A percentile compares a stretch with the other conserved stretches of the same genome.
Evolutionary conservation across 306 rosid genomes (phyloP).

Genomic region (Glycine soja): DNA sequence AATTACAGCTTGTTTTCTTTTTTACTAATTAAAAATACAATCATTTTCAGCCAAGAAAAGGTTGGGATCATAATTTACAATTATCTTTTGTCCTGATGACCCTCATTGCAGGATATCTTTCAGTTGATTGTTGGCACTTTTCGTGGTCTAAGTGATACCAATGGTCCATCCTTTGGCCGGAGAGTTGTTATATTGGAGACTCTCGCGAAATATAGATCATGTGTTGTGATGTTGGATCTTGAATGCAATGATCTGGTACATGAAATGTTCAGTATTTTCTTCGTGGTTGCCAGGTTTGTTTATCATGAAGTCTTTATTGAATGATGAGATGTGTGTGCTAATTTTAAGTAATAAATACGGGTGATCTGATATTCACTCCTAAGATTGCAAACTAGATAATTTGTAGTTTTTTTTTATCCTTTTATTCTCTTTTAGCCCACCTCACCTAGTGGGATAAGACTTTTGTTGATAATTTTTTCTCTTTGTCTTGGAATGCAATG

Average conservation of each 20-base stretch:
- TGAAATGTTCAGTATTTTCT: conserved; percentile 90
- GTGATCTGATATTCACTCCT: conserved; percentile 33
- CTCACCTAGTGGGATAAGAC: too few relatives aligned
- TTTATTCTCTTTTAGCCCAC: too few relatives aligned
- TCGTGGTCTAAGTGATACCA: conserved; percentile 85
- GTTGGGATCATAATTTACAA: conserved; percentile 33
- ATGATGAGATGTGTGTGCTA: background rate
- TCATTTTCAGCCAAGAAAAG: background rate
- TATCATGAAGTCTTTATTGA: conserved; percentile 30
- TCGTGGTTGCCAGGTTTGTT: conserved; percentile 89
- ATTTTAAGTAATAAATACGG: conserved; percentile 15
- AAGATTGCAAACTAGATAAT: conserved; percentile 17
- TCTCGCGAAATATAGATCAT: conserved; percentile 95
- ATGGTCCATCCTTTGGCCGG: conserved; percentile 94
- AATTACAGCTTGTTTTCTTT: conserved; percentile 23
- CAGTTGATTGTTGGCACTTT: conserved; percentile 87
- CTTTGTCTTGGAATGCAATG: conserved; percentile 30
- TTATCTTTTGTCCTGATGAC: conserved; percentile 45
- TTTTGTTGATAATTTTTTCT: background rate
- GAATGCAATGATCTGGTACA: conserved; percentile 94
- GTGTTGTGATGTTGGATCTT: conserved; percentile 99
- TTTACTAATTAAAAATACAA: conserved; percentile 29
- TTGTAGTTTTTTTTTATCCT: background rate
- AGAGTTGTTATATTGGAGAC: conserved; percentile 98
- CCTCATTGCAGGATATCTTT: conserved; percentile 83